Conservation (phyloP, 78 protist genomes). For the Dictyostelium discoideum region dicty_2.7 NC_007090.3:4130501-4131000, state of each 20-base stretch:
- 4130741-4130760: constrained; percentile 86
- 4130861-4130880: constrained; percentile 88
- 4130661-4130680: constrained; percentile 14
- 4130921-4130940: constrained; percentile 87
- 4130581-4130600: not conserved
- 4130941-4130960: constrained; percentile 31
- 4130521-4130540: not conserved
- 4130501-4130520: not conserved
- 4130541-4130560: not conserved
- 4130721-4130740: constrained; percentile 94
- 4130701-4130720: constrained; percentile 78
- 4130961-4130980: constrained; percentile 67
- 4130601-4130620: not conserved
- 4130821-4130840: constrained; percentile 90
- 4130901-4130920: constrained; percentile 86
- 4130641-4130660: not conserved
- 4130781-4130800: constrained; percentile 70
- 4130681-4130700: not conserved
- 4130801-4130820: constrained; percentile 69
- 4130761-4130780: constrained; percentile 68
- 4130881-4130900: constrained; percentile 90
- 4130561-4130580: not conserved
- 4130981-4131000: not conserved
- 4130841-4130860: constrained; percentile 83
- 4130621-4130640: not conserved